Conservation (phyloP, 202 grass and related monocot species). For the Zoysia matrella region DNA sequence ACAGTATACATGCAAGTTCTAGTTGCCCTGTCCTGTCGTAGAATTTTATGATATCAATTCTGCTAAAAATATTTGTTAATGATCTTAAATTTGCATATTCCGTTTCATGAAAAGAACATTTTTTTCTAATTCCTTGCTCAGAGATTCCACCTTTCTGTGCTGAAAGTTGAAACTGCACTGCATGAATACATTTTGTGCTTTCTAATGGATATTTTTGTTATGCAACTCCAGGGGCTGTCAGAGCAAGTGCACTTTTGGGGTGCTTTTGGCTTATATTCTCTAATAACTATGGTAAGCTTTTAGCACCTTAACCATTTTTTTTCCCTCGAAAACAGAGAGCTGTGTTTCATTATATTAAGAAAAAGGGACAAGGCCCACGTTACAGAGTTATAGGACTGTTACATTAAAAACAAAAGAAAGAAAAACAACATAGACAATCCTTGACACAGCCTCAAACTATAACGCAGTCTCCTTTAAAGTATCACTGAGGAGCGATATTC, state of each 20-base stretch:
- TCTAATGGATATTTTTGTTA: constrained; percentile 26
- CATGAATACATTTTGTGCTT: constrained; percentile 30
- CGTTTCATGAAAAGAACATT: constrained; percentile 18
- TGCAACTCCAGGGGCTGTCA: constrained; percentile 57
- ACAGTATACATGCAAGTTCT: not conserved
- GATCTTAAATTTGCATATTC: constrained; percentile 24
- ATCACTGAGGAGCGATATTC: no score
- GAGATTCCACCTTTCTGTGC: constrained; percentile 1
- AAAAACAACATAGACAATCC: no score
- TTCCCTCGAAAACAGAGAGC: no score
- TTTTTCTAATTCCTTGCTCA: not conserved
- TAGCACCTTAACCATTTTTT: no score
- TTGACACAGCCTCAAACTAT: no score
- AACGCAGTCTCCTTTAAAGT: no score
- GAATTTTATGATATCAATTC: not conserved
- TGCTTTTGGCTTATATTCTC: constrained; percentile 87
- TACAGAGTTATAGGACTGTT: no score
- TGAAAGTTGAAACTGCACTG: constrained; percentile 3
- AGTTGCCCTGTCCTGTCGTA: not conserved
- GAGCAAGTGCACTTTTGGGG: constrained; percentile 92
- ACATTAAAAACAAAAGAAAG: no score
- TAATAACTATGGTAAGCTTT: constrained; percentile 75
- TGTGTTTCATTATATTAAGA: no score
- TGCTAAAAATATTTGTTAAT: not conserved
- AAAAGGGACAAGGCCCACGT: no score